A percentile compares a stretch with the other conserved stretches of the same genome.
Evolutionary conservation across 495 filamentous ascomycete genomes (phyloP).

Genomic region (Pseudomonodictys pantanalensis): DNA sequence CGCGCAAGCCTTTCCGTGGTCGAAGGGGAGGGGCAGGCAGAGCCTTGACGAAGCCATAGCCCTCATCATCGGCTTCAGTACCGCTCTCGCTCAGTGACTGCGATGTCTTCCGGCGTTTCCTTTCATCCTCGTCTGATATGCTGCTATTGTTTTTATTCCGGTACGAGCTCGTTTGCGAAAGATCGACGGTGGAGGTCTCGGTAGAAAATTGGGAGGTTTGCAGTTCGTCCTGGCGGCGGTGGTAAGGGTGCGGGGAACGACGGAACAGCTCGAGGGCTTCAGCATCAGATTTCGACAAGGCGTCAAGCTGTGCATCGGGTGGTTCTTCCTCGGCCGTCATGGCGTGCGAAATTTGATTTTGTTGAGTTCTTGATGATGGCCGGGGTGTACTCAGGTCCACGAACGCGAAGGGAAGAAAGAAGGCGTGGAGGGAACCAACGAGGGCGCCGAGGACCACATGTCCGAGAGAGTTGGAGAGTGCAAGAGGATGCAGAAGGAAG

Average conservation of each 20-base stretch:
- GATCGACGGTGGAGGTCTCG: slow-evolving; percentile 26
- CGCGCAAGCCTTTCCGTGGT: slow-evolving; percentile 69
- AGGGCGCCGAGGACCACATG: neutral
- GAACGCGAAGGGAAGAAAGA: neutral
- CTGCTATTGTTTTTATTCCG: slow-evolving; percentile 11
- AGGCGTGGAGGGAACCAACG: neutral
- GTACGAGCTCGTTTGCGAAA: slow-evolving; percentile 6
- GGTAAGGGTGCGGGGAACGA: slow-evolving; percentile 77
- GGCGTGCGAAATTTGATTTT: neutral
- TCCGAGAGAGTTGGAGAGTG: neutral
- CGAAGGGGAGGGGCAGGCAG: slow-evolving; percentile 70
- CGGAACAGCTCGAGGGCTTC: slow-evolving; percentile 46
- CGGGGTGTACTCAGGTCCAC: neutral
- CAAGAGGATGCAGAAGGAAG: neutral
- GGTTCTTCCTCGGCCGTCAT: slow-evolving; percentile 11
- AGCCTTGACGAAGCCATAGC: slow-evolving; percentile 66
- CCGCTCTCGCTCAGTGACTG: slow-evolving; percentile 73
- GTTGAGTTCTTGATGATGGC: neutral
- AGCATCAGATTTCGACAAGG: slow-evolving; percentile 1
- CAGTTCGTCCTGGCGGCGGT: slow-evolving; percentile 55
- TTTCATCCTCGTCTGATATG: slow-evolving; percentile 22
- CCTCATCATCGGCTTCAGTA: slow-evolving; percentile 88
- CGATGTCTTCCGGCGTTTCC: slow-evolving; percentile 19
- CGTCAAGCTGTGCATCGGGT: slow-evolving; percentile 7
- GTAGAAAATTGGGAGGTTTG: slow-evolving; percentile 33